Evolutionary conservation across 345 rosid genomes (phyloP).

Genomic region (Acer saccharum): DNA sequence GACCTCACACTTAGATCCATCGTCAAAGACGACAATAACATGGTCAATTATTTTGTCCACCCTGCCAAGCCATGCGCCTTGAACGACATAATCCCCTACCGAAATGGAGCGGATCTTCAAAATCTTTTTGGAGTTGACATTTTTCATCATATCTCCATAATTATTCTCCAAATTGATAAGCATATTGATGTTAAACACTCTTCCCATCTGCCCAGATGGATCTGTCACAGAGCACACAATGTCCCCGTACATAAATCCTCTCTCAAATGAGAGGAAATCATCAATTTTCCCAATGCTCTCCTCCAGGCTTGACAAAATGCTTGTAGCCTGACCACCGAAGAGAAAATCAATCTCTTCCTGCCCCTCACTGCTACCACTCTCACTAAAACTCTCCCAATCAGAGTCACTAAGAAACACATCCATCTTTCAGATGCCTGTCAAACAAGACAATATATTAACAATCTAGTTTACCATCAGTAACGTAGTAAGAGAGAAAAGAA

Average conservation of each 20-base stretch:
- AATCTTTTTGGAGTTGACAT: slow-evolving; percentile 64
- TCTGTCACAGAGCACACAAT: slow-evolving; percentile 60
- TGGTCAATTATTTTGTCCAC: slow-evolving; percentile 64
- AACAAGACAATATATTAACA: slow-evolving; percentile 13
- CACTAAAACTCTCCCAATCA: slow-evolving; percentile 92
- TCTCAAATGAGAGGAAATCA: slow-evolving; percentile 84
- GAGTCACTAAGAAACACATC: slow-evolving; percentile 60
- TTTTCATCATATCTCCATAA: slow-evolving; percentile 52
- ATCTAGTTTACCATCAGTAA: slow-evolving; percentile 17
- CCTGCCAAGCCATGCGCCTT: slow-evolving; percentile 82
- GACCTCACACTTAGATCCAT: slow-evolving; percentile 72
- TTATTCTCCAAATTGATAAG: slow-evolving; percentile 63
- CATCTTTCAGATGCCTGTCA: slow-evolving; percentile 51
- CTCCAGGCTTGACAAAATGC: slow-evolving; percentile 78
- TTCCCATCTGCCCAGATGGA: slow-evolving; percentile 84
- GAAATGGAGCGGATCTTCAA: slow-evolving; percentile 63
- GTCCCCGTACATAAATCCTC: slow-evolving; percentile 72
- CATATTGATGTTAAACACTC: slow-evolving; percentile 58
- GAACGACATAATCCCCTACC: slow-evolving; percentile 72
- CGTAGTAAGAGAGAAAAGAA: slow-evolving; percentile 3
- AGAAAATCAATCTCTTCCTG: slow-evolving; percentile 60
- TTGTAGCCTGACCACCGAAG: slow-evolving; percentile 60
- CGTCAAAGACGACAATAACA: slow-evolving; percentile 65
- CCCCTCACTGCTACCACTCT: slow-evolving; percentile 75
- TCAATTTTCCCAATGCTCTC: slow-evolving; percentile 89